phyloP scores from a whole-genome alignment of 495 filamentous ascomycete genomes.

The Lasiosphaeria ovina region DNA sequence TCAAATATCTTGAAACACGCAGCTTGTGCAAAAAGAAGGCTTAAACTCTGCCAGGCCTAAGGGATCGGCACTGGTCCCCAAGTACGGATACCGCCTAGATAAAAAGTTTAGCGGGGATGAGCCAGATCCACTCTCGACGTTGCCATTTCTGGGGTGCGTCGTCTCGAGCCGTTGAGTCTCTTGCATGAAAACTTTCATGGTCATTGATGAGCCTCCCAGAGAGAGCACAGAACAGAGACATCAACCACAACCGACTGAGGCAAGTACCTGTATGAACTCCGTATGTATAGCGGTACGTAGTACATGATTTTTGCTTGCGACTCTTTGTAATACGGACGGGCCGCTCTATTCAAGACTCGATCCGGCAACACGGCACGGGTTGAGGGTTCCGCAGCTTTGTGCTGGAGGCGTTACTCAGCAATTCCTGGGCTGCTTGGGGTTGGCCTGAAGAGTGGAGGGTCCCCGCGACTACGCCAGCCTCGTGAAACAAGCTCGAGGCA shows the following conservation, averaged over 20 bases:
- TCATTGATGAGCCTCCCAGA: no score
- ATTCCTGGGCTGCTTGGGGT: background rate
- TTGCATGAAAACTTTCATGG: no score
- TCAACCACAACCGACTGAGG: background rate
- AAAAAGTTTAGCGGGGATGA: background rate
- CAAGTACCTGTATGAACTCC: no score
- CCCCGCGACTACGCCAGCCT: background rate
- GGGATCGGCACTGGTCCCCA: no score
- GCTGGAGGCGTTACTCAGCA: no score
- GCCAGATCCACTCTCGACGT: background rate
- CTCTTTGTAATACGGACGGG: background rate
- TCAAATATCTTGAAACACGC: no score
- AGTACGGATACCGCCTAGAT: no score
- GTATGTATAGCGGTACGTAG: no score
- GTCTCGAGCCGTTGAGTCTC: background rate
- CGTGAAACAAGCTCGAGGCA: background rate
- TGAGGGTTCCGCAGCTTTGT: conserved; percentile 2
- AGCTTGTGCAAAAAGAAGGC: no score
- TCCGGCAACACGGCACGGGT: conserved; percentile 5
- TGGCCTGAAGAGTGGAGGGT: background rate
- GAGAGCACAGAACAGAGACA: background rate
- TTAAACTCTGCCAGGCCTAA: no score
- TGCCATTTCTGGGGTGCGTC: background rate
- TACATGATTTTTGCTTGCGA: no score
- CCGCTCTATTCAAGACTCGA: conserved; percentile 7